phyloP scores from a whole-genome alignment of 768 basidiomycete species.

The Sistotremastrum suecicum region DNA sequence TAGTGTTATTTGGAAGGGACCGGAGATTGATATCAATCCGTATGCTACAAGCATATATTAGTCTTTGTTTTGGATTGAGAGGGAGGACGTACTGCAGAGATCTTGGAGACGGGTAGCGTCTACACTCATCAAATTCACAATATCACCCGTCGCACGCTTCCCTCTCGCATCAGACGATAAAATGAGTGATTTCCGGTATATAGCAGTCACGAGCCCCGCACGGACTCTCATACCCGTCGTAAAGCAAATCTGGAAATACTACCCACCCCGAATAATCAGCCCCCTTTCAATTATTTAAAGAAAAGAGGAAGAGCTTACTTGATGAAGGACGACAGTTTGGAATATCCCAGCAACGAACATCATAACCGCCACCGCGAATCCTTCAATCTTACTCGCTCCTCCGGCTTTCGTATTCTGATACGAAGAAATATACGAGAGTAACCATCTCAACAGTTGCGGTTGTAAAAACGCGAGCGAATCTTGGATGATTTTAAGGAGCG shows the following conservation, averaged over 20 bases:
- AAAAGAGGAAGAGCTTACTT: slow-evolving; percentile 21
- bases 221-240: slow-evolving; percentile 91
- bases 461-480: slow-evolving; percentile 76
- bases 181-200: slow-evolving; percentile 77
- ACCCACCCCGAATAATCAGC: too few species aligned
- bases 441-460: slow-evolving; percentile 69
- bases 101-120: slow-evolving; percentile 71
- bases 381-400: slow-evolving; percentile 34
- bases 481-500: slow-evolving; percentile 56
- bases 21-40: slow-evolving; percentile 73
- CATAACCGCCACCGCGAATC: slow-evolving; percentile 56
- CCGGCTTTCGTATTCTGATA: slow-evolving; percentile 46
- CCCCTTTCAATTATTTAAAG: neutral
- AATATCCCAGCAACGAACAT: slow-evolving; percentile 76
- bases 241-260: slow-evolving; percentile 80
- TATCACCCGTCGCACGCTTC: slow-evolving; percentile 70
- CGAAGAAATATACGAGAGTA: slow-evolving; percentile 67
- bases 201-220: slow-evolving; percentile 71
- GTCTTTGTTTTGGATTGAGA: too few species aligned
- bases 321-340: slow-evolving; percentile 72
- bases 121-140: slow-evolving; percentile 89
- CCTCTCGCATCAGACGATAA: slow-evolving; percentile 77
- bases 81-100: slow-evolving; percentile 31
- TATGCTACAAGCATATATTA: too few species aligned
- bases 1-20: slow-evolving; percentile 77